Conservation (phyloP, 805 yeast genomes). For the Osmozyma mogii region DNA sequence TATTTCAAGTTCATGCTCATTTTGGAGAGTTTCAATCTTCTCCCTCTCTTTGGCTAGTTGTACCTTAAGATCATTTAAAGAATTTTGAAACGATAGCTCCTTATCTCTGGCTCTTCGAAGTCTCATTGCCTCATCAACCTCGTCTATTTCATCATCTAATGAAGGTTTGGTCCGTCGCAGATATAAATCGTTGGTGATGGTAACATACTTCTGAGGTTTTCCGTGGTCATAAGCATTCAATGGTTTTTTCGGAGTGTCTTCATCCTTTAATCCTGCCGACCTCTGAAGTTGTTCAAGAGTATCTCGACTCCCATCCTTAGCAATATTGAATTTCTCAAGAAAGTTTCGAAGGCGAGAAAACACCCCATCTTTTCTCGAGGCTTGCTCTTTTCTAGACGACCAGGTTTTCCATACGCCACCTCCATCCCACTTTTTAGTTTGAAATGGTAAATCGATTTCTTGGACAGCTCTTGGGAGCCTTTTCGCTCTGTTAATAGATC, state of each 20-base stretch:
- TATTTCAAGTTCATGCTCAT: no score
- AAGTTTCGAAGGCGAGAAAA: no score
- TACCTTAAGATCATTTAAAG: no score
- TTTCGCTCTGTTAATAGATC: neutral
- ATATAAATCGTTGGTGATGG: no score
- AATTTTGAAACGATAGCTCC: no score
- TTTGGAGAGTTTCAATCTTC: no score
- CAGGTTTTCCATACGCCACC: neutral
- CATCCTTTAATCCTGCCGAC: neutral
- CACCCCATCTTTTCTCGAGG: neutral
- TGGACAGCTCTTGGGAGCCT: neutral
- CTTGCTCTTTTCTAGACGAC: neutral
- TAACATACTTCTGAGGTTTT: neutral
- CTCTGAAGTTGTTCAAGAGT: neutral
- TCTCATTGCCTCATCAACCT: neutral
- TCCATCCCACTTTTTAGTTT: neutral
- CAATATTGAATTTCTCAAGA: no score
- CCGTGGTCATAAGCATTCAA: neutral
- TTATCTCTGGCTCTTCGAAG: neutral
- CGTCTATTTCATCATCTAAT: neutral
- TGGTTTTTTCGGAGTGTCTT: neutral
- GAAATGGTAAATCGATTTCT: neutral
- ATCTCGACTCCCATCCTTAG: neutral
- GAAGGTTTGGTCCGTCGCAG: no score
- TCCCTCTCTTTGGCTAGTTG: no score